phyloP scores from a whole-genome alignment of 306 rosid genomes.

The Casuarina cunninghamiana region DNA sequence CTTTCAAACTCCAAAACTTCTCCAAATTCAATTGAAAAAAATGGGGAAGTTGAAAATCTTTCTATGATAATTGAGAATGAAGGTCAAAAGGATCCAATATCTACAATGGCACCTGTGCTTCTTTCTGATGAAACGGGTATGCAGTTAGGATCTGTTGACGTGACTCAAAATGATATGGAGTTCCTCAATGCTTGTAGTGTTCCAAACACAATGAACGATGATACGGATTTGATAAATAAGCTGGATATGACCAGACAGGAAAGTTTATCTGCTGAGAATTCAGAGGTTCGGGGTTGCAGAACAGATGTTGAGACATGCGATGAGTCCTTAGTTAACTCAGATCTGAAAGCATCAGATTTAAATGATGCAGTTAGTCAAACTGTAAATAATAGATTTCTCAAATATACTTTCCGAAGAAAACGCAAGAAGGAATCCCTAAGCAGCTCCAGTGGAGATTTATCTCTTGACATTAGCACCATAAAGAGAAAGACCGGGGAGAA shows the following conservation, averaged over 20 bases:
- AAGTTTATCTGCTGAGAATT: constrained; percentile 39
- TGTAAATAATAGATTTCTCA: constrained; percentile 54
- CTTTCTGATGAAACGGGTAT: constrained; percentile 26
- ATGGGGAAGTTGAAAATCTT: constrained; percentile 34
- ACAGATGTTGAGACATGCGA: constrained; percentile 35
- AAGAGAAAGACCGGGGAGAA: constrained; percentile 46
- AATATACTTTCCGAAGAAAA: constrained; percentile 78
- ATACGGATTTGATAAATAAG: constrained; percentile 36
- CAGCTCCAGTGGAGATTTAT: constrained; percentile 42
- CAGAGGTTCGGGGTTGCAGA: constrained; percentile 39
- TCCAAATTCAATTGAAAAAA: constrained; percentile 23
- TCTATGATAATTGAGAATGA: constrained; percentile 35
- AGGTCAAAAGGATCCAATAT: constrained; percentile 39
- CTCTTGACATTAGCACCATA: constrained; percentile 37
- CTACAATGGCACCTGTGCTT: constrained; percentile 24
- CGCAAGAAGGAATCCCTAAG: constrained; percentile 64
- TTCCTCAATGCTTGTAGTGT: constrained; percentile 38
- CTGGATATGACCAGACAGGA: constrained; percentile 45
- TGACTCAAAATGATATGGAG: constrained; percentile 35
- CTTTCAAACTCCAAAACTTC: constrained; percentile 35
- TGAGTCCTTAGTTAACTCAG: constrained; percentile 30
- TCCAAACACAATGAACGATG: constrained; percentile 37
- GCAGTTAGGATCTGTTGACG: constrained; percentile 32
- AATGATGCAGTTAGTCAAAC: constrained; percentile 43
- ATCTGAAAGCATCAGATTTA: constrained; percentile 39